Percentiles rank a stretch among this genome's conserved stretches.
Conservation (phyloP, 2,329 filamentous ascomycete species). For the Celoporthe dispersa region DNA sequence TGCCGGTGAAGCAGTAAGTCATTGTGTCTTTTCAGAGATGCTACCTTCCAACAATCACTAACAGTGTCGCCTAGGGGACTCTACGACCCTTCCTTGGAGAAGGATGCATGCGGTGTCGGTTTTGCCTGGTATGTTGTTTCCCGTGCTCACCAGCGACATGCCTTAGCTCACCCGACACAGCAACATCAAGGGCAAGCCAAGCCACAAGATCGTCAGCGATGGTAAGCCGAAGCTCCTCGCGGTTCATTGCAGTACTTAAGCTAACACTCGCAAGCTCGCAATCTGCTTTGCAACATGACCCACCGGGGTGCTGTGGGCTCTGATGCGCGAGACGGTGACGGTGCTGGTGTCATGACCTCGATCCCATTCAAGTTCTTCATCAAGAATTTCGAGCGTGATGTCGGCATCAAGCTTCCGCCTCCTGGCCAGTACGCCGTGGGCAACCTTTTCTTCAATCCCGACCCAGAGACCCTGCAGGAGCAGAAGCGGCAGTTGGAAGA, state of each 20-base stretch:
- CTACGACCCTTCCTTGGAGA: constrained; percentile 94
- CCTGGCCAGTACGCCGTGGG: constrained; percentile 94
- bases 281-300: constrained; percentile 99
- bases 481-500: constrained; percentile 94
- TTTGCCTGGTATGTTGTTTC: constrained; percentile 80
- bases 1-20: constrained; percentile 87
- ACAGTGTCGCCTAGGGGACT: constrained; percentile 63
- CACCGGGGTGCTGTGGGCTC: constrained; percentile 98
- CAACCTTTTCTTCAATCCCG: constrained; percentile 98
- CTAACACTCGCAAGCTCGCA: constrained; percentile 65
- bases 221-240: constrained; percentile 58
- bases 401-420: constrained; percentile 83
- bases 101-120: constrained; percentile 99
- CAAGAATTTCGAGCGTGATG: constrained; percentile 95
- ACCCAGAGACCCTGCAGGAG: constrained; percentile 85
- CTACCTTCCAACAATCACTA: not conserved
- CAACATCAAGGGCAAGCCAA: constrained; percentile 95
- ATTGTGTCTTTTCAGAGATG: not conserved
- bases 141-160: constrained; percentile 6
- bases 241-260: not conserved
- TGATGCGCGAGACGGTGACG: constrained; percentile 96
- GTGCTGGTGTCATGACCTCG: constrained; percentile 98
- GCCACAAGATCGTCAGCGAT: constrained; percentile 99
- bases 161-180: constrained; percentile 48
- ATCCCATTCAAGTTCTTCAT: constrained; percentile 98